These are phyloP conservation scores for Crithidia fasciculata DNA, from an alignment of 208 protist species.

Conservation along the genomic window DNA sequence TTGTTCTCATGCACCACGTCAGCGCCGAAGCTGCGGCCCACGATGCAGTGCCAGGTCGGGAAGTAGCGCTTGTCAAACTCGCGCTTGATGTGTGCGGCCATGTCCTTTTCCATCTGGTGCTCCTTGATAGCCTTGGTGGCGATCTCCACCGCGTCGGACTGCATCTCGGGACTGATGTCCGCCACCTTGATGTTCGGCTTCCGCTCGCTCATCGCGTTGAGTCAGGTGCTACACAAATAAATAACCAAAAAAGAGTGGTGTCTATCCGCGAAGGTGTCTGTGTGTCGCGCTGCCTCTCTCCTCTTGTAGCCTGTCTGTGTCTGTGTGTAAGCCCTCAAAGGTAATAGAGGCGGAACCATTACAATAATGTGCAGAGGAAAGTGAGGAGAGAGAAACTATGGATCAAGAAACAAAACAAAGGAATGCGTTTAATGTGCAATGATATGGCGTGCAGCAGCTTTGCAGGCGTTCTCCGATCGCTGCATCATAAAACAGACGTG, in stretches of 20 bases:
- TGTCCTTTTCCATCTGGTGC: conserved; percentile 99
- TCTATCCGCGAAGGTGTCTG: neutral
- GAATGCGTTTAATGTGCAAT: too few relatives aligned
- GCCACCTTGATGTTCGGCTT: conserved; percentile 93
- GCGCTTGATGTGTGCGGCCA: conserved; percentile 99
- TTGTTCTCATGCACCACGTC: conserved; percentile 99
- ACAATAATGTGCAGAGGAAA: too few relatives aligned
- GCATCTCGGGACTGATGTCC: conserved; percentile 96
- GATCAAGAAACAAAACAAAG: too few relatives aligned
- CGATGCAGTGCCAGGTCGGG: conserved; percentile 99
- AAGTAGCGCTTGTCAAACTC: conserved; percentile 99
- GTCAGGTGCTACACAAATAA: too few relatives aligned
- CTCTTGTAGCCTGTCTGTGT: neutral
- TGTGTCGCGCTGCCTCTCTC: neutral
- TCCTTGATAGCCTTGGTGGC: conserved; percentile 98
- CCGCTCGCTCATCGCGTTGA: conserved; percentile 73
- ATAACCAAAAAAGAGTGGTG: too few relatives aligned
- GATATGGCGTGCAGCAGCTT: too few relatives aligned
- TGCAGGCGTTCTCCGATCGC: too few relatives aligned
- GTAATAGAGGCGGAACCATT: too few relatives aligned
- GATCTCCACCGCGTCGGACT: conserved; percentile 98
- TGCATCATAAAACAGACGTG: too few relatives aligned
- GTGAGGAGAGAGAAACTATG: too few relatives aligned
- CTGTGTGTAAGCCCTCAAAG: neutral
- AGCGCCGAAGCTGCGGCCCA: conserved; percentile 99